These are phyloP conservation scores for Fusarium subtropicale DNA, from an alignment of 2,329 filamentous ascomycete species.

Conservation along the genomic window DNA sequence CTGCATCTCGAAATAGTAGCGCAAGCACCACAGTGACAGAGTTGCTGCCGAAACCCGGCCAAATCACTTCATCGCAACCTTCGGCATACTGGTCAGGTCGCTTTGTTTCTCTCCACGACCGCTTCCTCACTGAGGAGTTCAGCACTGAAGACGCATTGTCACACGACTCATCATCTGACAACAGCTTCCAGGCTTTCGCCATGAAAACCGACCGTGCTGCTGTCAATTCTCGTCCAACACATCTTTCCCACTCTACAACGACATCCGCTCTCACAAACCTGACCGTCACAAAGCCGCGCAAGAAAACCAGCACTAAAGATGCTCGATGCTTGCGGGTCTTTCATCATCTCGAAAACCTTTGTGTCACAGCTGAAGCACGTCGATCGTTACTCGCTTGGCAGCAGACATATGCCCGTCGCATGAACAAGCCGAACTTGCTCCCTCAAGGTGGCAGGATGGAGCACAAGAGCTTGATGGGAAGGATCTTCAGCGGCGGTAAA, in stretches of 20 bases:
- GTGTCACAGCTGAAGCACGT: constrained; percentile 61
- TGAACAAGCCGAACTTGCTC: constrained; percentile 54
- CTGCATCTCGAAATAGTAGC: constrained; percentile 33
- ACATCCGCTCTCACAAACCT: constrained; percentile 49
- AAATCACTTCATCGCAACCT: constrained; percentile 58
- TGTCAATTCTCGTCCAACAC: constrained; percentile 41
- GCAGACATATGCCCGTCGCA: constrained; percentile 59
- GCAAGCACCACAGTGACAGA: constrained; percentile 31
- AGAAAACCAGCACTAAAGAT: constrained; percentile 52
- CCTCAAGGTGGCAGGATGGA: constrained; percentile 54
- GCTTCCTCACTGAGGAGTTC: constrained; percentile 49
- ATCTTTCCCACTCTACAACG: constrained; percentile 50
- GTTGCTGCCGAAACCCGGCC: constrained; percentile 40
- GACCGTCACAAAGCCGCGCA: constrained; percentile 28
- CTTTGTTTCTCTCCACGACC: constrained; percentile 68
- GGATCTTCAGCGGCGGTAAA: constrained; percentile 44
- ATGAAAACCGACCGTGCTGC: constrained; percentile 34
- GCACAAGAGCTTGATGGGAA: constrained; percentile 46
- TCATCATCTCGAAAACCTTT: constrained; percentile 59
- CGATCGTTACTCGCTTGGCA: constrained; percentile 62
- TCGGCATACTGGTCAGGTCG: constrained; percentile 72
- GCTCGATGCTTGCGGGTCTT: constrained; percentile 59
- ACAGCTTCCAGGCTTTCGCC: constrained; percentile 1
- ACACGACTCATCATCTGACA: not conserved
- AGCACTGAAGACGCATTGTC: constrained; percentile 16